Evolutionary conservation across 2,329 filamentous ascomycete genomes (phyloP).

Genomic region (Pseudogymnoascus sp.): DNA sequence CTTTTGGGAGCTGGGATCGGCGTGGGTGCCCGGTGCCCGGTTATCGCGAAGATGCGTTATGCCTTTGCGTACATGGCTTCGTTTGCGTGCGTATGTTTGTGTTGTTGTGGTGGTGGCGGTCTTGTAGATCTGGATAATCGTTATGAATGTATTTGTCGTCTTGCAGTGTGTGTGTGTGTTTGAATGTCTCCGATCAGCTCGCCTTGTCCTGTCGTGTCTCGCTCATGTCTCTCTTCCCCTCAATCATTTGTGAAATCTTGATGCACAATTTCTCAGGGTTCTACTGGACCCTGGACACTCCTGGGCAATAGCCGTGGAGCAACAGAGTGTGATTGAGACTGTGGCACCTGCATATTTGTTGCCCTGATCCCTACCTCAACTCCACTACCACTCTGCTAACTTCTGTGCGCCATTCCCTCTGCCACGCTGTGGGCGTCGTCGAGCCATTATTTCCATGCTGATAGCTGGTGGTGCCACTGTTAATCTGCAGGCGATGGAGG

Average conservation of each 20-base stretch:
- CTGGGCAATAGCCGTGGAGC: background rate
- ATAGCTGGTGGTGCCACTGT: background rate
- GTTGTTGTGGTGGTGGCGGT: background rate
- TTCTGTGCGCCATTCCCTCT: conserved; percentile 4
- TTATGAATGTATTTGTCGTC: background rate
- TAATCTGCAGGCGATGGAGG: background rate
- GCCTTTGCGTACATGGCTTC: background rate
- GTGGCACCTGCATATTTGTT: background rate
- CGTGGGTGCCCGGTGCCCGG: background rate
- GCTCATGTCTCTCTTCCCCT: background rate
- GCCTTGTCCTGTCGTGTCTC: background rate
- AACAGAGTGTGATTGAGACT: conserved; percentile 4
- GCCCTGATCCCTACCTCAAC: background rate
- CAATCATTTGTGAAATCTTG: background rate
- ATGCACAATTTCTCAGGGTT: background rate
- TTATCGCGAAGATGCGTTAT: background rate
- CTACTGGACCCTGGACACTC: background rate
- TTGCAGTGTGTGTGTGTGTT: background rate
- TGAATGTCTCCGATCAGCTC: background rate
- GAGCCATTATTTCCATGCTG: background rate
- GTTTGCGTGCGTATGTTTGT: background rate
- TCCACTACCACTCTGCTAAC: background rate
- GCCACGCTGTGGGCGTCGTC: background rate
- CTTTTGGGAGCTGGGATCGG: background rate
- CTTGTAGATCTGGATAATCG: background rate